These are phyloP conservation scores for Scenedesmus sp. DNA, from an alignment of 163 green algal genomes.

Conservation along the genomic window DNA sequence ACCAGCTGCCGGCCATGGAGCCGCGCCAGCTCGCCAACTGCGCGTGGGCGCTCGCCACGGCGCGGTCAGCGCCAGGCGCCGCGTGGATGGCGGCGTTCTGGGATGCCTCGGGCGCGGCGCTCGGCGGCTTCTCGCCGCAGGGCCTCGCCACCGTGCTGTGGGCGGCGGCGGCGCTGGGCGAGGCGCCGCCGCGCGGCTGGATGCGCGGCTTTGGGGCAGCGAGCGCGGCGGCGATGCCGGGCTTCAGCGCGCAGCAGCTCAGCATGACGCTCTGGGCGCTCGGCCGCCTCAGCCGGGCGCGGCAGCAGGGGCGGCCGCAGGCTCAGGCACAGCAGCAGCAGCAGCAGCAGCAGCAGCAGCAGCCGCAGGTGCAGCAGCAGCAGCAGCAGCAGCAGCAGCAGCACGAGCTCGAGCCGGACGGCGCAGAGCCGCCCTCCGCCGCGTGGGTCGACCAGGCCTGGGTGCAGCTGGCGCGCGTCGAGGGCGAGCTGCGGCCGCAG, in stretches of 20 bases:
- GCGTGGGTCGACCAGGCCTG: constrained; percentile 8
- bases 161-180: constrained; percentile 22
- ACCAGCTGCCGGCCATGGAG: not conserved
- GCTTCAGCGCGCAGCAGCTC: constrained; percentile 18
- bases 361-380: not conserved
- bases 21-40: constrained; percentile 28
- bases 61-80: not conserved
- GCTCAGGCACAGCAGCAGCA: not conserved
- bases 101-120: not conserved
- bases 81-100: constrained; percentile 18
- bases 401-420: not conserved
- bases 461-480: constrained; percentile 11
- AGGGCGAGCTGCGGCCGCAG: not conserved
- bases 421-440: not conserved
- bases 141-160: constrained; percentile 8
- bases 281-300: not conserved
- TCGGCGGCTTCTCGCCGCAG: constrained; percentile 12
- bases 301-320: not conserved
- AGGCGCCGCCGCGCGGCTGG: constrained; percentile 14
- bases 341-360: not conserved
- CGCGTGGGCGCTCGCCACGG: constrained; percentile 25
- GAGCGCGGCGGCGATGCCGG: not conserved
- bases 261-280: constrained; percentile 33
- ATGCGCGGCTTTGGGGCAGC: constrained; percentile 9
- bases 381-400: constrained; percentile 22